Percentiles rank a stretch among this genome's conserved stretches.
These are phyloP conservation scores for Candida anutae DNA, from an alignment of 1,139 yeast genomes.

Conservation along the genomic window DNA sequence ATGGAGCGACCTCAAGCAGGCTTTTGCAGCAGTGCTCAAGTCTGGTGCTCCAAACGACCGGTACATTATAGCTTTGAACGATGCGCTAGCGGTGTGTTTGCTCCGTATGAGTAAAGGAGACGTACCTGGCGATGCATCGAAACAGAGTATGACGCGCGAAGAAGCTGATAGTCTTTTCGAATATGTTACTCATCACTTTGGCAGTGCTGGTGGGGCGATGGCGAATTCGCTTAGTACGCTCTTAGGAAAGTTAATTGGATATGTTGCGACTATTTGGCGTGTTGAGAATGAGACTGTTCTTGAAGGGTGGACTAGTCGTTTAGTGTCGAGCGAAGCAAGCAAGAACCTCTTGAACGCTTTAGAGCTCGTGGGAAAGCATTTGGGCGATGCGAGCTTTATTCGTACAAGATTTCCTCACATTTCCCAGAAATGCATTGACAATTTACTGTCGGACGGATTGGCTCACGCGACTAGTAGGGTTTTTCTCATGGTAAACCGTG, in stretches of 20 bases:
- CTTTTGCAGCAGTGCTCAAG: too few relatives aligned
- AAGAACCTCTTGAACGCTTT: constrained; percentile 54
- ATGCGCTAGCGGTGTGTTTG: constrained; percentile 58
- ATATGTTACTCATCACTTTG: constrained; percentile 61
- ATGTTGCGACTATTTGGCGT: constrained; percentile 20
- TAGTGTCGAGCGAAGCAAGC: constrained; percentile 36
- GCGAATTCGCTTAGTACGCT: constrained; percentile 61
- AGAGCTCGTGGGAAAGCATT: constrained; percentile 41
- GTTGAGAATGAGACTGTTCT: constrained; percentile 13
- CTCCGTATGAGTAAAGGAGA: constrained; percentile 39
- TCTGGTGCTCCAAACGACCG: constrained; percentile 6
- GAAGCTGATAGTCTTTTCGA: constrained; percentile 23
- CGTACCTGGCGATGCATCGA: constrained; percentile 2
- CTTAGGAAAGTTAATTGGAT: constrained; percentile 41
- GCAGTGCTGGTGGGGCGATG: constrained; percentile 62
- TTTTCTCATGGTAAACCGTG: constrained; percentile 37
- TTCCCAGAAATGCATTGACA: constrained; percentile 33
- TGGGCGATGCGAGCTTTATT: constrained; percentile 33
- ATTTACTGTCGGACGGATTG: constrained; percentile 51
- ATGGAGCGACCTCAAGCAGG: too few relatives aligned
- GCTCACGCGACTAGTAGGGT: constrained; percentile 67
- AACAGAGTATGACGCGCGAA: constrained; percentile 4
- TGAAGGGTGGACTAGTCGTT: constrained; percentile 35
- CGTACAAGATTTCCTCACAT: constrained; percentile 37
- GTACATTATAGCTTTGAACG: constrained; percentile 33